phyloP scores from a whole-genome alignment of 2,329 filamentous ascomycete genomes.

The Alternaria ethzedia region DNA sequence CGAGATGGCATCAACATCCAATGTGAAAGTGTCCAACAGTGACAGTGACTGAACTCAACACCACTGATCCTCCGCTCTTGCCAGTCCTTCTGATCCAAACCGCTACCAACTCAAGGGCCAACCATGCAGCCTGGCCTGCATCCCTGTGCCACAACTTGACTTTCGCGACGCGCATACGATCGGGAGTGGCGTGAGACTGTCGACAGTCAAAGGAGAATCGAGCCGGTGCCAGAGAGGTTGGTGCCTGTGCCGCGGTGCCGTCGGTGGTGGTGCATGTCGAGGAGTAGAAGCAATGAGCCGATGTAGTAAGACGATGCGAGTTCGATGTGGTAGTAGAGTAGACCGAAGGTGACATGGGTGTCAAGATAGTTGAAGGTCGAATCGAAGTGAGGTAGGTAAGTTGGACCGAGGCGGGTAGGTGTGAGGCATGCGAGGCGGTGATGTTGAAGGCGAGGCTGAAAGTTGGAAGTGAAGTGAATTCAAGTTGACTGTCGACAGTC shows the following conservation, averaged over 20 bases:
- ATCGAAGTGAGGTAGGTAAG: background rate
- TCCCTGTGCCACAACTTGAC: constrained; percentile 3
- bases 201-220: background rate
- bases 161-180: background rate
- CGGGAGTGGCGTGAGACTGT: background rate
- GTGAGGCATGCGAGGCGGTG: background rate
- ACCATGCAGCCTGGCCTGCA: constrained; percentile 1
- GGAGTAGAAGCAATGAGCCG: background rate
- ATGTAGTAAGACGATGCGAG: background rate
- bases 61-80: constrained; percentile 1
- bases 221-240: constrained; percentile 1
- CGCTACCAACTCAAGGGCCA: constrained; percentile 4
- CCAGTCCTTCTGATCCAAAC: constrained; percentile 7
- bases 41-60: background rate
- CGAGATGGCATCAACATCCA: background rate
- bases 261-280: background rate
- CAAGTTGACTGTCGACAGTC: background rate
- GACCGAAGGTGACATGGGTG: background rate
- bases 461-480: background rate
- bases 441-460: background rate
- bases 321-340: background rate
- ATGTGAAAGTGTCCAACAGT: background rate
- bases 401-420: background rate
- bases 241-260: background rate
- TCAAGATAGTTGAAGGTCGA: background rate